Evolutionary conservation across 768 basidiomycete species (phyloP), one percentile per base, ranked within the genome.

Genomic region (Collybia nuda): DNA sequence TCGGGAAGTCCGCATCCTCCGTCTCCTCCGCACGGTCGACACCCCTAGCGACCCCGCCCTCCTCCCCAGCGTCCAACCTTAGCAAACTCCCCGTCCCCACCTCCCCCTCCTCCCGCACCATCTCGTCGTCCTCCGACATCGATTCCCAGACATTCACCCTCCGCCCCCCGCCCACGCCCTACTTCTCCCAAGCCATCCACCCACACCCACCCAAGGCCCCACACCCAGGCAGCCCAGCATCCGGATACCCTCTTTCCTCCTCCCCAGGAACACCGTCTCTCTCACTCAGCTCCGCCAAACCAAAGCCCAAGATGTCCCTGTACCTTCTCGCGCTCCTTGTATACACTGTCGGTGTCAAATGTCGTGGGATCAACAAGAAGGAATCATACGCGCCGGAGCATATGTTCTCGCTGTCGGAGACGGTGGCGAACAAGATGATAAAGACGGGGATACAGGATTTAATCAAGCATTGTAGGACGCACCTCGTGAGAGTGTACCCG

Each of bases 271-370:
- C 32, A 4, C 3, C 32, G 17, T 29, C n/a, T 44, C 6, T 44
- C 48, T 5, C 23, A 41, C 24, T 28, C 47, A 39, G n/a, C 40
- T 9, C 51, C 32, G 14, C 6, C 18, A 70, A 65, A 59, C 70
- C 47, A 8, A 88, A 85, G 60, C 68, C 70, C 19, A 84, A 82
- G 59, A 93, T 93, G 84, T 94, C 94, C 0, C 63, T 79, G 21
- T 76, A 78, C 2, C 78, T 98, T 1, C 81, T 83, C 1, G 72
- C 80, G 1, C 77, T 98, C 9, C 78, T 98, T 17, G 88, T 98
- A 22, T 98, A 98, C 67, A 98, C 96, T 5, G 84, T 96, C 47
- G 96, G 96, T 5, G 92, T 98, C 53, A 96, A 96, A 67, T 97
- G 90, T 58, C 87, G 85, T 40, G 94, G 95, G 0, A 79, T 98